phyloP scores from a whole-genome alignment of 73 alveolate genomes.

The Paramecium sexaurelia region DNA sequence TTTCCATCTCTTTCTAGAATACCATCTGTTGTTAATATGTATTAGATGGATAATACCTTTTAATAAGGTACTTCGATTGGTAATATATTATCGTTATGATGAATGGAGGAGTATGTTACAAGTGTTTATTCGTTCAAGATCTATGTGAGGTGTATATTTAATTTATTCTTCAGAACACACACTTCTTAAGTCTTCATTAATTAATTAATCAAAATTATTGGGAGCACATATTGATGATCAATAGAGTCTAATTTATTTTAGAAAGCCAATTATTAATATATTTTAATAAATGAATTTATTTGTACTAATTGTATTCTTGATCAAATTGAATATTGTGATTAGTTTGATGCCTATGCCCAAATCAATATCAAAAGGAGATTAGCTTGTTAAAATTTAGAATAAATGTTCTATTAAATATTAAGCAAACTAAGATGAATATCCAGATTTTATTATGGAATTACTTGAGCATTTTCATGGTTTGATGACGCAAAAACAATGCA shows the following conservation, averaged over 20 bases:
- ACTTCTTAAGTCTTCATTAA: slow-evolving; percentile 4
- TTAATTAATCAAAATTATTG: not conserved
- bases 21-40: not conserved
- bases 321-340: not conserved
- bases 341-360: not conserved
- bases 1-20: slow-evolving; percentile 14
- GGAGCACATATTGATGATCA: not conserved
- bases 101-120: slow-evolving; percentile 32
- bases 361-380: not conserved
- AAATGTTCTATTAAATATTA: not conserved
- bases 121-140: slow-evolving; percentile 10
- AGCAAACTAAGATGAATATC: not conserved
- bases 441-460: not conserved
- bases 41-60: not conserved
- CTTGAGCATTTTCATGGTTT: not conserved
- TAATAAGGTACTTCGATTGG: slow-evolving; percentile 2
- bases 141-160: not conserved
- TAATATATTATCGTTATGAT: not conserved
- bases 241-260: not conserved
- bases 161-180: not conserved
- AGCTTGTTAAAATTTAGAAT: not conserved
- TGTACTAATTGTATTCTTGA: not conserved
- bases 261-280: not conserved
- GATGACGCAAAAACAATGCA: not conserved
- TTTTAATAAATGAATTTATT: not conserved